Conservation (phyloP, 371 early-diverging fungal species). For the Blastocladiella emersonii region DNA sequence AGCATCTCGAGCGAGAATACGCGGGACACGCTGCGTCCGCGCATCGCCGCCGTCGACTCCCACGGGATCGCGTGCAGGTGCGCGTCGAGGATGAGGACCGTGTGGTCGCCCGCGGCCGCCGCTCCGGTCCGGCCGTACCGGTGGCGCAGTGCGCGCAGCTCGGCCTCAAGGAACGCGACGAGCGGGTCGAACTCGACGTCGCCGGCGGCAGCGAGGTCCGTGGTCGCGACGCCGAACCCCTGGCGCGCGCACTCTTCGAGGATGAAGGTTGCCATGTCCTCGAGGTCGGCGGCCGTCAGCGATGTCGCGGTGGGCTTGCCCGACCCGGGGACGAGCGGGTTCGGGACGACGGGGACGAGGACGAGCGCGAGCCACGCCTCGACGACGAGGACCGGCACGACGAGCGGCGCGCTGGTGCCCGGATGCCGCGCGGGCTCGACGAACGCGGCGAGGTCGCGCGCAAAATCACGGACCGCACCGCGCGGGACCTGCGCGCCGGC, state of each 20-base stretch:
- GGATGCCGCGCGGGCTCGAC: background rate
- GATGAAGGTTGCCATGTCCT: constrained; percentile 15
- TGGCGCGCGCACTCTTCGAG: background rate
- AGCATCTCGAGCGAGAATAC: constrained; percentile 63
- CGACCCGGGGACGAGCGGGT: no score
- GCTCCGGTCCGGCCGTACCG: background rate
- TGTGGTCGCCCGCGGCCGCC: constrained; percentile 26
- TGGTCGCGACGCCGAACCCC: background rate
- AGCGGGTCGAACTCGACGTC: background rate
- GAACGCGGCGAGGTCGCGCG: background rate
- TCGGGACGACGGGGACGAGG: no score
- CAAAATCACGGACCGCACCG: no score
- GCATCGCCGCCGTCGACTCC: constrained; percentile 63
- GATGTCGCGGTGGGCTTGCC: no score
- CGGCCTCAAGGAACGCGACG: background rate
- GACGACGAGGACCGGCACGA: background rate
- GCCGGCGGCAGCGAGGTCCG: constrained; percentile 21
- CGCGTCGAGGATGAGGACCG: constrained; percentile 70
- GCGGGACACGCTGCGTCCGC: constrained; percentile 56
- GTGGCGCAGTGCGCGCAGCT: background rate
- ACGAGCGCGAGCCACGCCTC: background rate
- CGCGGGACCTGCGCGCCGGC: background rate
- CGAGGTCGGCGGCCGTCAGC: constrained; percentile 23
- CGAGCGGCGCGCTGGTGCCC: background rate
- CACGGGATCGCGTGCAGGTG: constrained; percentile 66